Evolutionary conservation across 2,329 filamentous ascomycete genomes (phyloP).

Genomic region (Neospermospora avenae): DNA sequence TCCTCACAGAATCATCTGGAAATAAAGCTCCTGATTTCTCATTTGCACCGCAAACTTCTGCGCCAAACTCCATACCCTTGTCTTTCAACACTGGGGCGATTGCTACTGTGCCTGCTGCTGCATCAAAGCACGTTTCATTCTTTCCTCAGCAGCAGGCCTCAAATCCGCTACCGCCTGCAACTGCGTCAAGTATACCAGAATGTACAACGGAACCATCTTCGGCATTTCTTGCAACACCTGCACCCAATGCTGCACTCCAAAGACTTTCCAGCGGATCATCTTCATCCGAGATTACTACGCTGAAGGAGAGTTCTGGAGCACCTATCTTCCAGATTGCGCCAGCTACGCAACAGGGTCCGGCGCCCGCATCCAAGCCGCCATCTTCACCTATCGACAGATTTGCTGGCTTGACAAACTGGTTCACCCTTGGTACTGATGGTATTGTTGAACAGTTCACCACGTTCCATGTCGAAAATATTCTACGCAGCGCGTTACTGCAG

Average conservation of each 20-base stretch:
- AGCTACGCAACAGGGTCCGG: neutral
- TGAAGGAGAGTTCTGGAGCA: neutral
- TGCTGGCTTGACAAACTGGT: conserved; percentile 26
- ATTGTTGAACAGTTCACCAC: conserved; percentile 35
- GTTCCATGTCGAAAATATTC: conserved; percentile 24
- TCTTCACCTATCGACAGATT: neutral
- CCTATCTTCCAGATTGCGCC: neutral
- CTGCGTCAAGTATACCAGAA: neutral
- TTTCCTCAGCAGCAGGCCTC: neutral
- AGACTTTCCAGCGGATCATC: neutral
- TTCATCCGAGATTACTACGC: neutral
- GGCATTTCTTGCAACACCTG: neutral
- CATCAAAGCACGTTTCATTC: neutral
- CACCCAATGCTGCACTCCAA: neutral
- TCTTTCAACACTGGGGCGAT: neutral
- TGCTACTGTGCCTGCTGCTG: neutral
- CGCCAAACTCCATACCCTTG: neutral
- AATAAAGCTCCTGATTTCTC: neutral
- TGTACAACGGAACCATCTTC: neutral
- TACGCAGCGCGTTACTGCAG: conserved; percentile 18
- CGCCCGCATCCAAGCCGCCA: neutral
- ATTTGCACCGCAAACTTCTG: neutral
- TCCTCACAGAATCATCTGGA: neutral
- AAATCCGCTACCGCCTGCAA: neutral
- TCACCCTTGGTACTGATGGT: conserved; percentile 30